Conservation (phyloP, 805 yeast genomes). For the Myxozyma vanderwaltii region DNA sequence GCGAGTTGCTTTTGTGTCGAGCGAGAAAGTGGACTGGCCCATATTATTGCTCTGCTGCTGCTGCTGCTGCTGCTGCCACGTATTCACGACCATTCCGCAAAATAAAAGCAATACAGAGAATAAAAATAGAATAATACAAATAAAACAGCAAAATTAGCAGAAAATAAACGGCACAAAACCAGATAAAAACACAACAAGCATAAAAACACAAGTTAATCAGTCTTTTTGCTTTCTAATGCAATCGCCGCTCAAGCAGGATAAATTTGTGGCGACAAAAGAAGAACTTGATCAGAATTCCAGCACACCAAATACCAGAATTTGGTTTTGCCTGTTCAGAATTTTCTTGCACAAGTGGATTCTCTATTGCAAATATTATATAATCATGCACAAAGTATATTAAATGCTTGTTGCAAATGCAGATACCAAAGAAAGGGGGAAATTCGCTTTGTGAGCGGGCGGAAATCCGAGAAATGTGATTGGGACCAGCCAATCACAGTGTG, state of each 20-base stretch:
- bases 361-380: too few relatives aligned
- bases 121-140: not conserved
- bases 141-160: not conserved
- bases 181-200: too few relatives aligned
- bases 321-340: too few relatives aligned
- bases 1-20: slow-evolving; percentile 20
- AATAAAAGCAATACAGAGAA: too few relatives aligned
- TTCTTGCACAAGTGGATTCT: too few relatives aligned
- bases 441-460: not conserved
- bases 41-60: not conserved
- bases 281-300: too few relatives aligned
- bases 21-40: slow-evolving; percentile 19
- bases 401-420: not conserved
- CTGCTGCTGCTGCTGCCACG: slow-evolving; percentile 24
- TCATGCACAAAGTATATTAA: not conserved
- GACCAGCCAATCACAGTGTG: not conserved
- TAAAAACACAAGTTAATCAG: too few relatives aligned
- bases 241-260: too few relatives aligned
- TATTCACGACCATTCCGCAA: slow-evolving; percentile 32
- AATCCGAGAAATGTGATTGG: not conserved
- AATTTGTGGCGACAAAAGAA: too few relatives aligned
- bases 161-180: too few relatives aligned
- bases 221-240: too few relatives aligned
- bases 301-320: too few relatives aligned
- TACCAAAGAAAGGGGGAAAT: not conserved